Evolutionary conservation across 208 protist species (phyloP).

Genomic region (Balamuthia mandrillaris): DNA sequence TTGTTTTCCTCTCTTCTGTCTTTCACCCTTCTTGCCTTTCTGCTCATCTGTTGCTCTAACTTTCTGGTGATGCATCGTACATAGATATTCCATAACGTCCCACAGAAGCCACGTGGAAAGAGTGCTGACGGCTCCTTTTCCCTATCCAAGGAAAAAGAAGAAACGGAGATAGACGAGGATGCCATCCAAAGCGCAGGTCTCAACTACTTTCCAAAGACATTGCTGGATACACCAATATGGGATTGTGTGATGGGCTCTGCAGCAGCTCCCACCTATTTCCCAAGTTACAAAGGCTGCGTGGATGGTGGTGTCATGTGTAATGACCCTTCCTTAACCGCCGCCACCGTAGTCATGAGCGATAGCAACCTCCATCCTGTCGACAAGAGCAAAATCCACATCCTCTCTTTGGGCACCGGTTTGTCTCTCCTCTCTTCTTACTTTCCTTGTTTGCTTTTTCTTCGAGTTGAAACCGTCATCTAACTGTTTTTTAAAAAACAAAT

Average conservation of each 20-base stretch:
- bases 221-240: slow-evolving; percentile 21
- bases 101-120: too few relatives aligned
- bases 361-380: neutral
- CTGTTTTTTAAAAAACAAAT: neutral
- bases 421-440: neutral
- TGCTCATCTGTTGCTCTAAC: too few relatives aligned
- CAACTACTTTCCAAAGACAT: too few relatives aligned
- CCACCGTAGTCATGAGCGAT: slow-evolving; percentile 2
- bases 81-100: too few relatives aligned
- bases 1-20: too few relatives aligned
- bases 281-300: slow-evolving; percentile 19
- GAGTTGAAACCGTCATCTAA: neutral
- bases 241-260: slow-evolving; percentile 13
- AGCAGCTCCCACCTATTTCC: slow-evolving; percentile 9
- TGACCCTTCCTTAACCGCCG: slow-evolving; percentile 18
- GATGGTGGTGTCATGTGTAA: slow-evolving; percentile 25
- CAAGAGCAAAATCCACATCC: slow-evolving; percentile 6
- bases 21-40: too few relatives aligned
- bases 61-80: too few relatives aligned
- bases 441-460: neutral
- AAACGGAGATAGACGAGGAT: too few relatives aligned
- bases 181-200: too few relatives aligned
- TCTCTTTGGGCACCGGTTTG: slow-evolving; percentile 12
- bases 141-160: too few relatives aligned
- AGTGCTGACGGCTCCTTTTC: too few relatives aligned